These are phyloP conservation scores for Przewalskia tangutica DNA, from an alignment of 257 asterid genomes.

Conservation along the genomic window DNA sequence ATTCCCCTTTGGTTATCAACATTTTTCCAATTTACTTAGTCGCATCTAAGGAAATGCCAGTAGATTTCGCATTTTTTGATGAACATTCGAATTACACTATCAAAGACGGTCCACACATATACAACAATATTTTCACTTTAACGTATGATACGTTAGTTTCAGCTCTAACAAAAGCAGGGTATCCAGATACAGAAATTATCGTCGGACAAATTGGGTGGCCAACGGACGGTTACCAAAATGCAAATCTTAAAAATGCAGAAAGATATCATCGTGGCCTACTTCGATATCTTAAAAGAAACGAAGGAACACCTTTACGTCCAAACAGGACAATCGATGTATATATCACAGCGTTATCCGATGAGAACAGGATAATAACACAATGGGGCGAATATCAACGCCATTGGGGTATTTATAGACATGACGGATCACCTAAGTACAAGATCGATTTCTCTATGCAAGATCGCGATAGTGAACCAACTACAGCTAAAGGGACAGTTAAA, in stretches of 20 bases:
- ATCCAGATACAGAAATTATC: background rate
- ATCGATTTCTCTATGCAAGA: slow-evolving; percentile 35
- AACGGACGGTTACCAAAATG: slow-evolving; percentile 29
- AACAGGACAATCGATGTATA: slow-evolving; percentile 17
- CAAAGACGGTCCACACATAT: slow-evolving; percentile 13
- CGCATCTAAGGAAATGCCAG: background rate
- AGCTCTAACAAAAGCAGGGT: slow-evolving; percentile 22
- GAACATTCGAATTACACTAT: background rate
- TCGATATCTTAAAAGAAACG: slow-evolving; percentile 6
- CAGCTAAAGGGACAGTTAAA: slow-evolving; percentile 16
- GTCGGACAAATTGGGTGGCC: slow-evolving; percentile 37
- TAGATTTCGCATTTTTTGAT: slow-evolving; percentile 21
- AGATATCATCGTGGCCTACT: slow-evolving; percentile 21
- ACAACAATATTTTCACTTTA: slow-evolving; percentile 25
- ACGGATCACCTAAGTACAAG: slow-evolving; percentile 43
- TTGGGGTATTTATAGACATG: slow-evolving; percentile 37
- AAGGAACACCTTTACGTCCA: slow-evolving; percentile 39
- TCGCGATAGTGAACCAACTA: slow-evolving; percentile 19
- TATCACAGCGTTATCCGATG: slow-evolving; percentile 24
- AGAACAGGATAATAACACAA: background rate
- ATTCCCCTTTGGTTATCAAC: slow-evolving; percentile 9
- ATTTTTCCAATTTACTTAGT: slow-evolving; percentile 8
- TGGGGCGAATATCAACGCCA: slow-evolving; percentile 14
- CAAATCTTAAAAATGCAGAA: slow-evolving; percentile 15
- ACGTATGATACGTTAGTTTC: slow-evolving; percentile 21